Evolutionary conservation across 768 basidiomycete genomes (phyloP).

Genomic region (Phylloporus sp.): DNA sequence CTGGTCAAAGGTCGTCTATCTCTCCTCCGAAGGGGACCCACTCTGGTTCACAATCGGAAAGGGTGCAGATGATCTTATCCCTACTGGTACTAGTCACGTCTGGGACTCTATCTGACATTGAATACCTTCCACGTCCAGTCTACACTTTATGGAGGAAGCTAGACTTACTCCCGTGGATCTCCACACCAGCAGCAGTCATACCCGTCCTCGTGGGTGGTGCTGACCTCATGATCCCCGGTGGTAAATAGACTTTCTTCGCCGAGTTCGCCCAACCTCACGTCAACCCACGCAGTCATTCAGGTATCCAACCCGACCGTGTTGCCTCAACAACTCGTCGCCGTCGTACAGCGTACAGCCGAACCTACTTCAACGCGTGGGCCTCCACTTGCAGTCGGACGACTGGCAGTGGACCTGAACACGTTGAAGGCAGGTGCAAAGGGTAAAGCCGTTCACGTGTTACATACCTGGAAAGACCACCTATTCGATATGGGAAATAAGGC

Average conservation of each 20-base stretch:
- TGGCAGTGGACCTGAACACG: slow-evolving; percentile 53
- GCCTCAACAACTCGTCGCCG: slow-evolving; percentile 54
- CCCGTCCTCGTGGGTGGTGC: slow-evolving; percentile 72
- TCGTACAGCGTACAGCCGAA: slow-evolving; percentile 45
- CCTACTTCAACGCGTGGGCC: slow-evolving; percentile 28
- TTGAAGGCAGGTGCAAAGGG: slow-evolving; percentile 57
- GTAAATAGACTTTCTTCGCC: slow-evolving; percentile 36
- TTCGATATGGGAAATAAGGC: slow-evolving; percentile 68
- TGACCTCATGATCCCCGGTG: slow-evolving; percentile 86
- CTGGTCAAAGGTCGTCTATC: slow-evolving; percentile 50
- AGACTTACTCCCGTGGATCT: slow-evolving; percentile 62
- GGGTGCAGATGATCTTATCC: slow-evolving; percentile 60
- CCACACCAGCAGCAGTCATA: slow-evolving; percentile 66
- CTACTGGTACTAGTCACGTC: slow-evolving; percentile 43
- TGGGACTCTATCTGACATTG: not conserved
- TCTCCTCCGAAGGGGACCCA: slow-evolving; percentile 62
- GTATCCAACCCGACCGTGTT: slow-evolving; percentile 36
- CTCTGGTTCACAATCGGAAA: slow-evolving; percentile 77
- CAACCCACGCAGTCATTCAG: slow-evolving; percentile 46
- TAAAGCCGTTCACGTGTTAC: slow-evolving; percentile 69
- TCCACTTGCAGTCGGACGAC: slow-evolving; percentile 72
- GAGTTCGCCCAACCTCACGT: not conserved
- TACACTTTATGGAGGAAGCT: slow-evolving; percentile 78
- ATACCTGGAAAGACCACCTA: slow-evolving; percentile 72
- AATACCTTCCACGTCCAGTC: slow-evolving; percentile 31